Conservation (phyloP, 495 filamentous ascomycete species). For the Hypoxylon subgilvum region DNA sequence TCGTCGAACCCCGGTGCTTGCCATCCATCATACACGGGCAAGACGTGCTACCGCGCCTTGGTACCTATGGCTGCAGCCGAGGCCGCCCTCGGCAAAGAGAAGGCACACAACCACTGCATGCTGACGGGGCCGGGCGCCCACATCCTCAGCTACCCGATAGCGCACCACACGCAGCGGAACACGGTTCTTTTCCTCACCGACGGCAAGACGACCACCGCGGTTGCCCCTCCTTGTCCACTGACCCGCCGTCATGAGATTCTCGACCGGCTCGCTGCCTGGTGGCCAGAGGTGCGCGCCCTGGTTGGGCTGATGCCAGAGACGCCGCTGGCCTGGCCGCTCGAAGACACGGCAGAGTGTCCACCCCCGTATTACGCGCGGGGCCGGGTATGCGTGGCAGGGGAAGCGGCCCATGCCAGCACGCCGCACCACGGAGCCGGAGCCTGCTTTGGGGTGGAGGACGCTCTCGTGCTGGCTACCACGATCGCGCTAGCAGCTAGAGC, state of each 20-base stretch:
- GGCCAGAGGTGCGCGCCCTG: background rate
- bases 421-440: slow-evolving; percentile 31
- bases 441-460: slow-evolving; percentile 13
- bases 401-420: slow-evolving; percentile 50
- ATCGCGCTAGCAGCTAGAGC: background rate
- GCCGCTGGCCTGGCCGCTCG: slow-evolving; percentile 52
- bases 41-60: slow-evolving; percentile 55
- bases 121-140: slow-evolving; percentile 54
- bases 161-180: slow-evolving; percentile 47
- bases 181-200: slow-evolving; percentile 52
- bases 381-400: slow-evolving; percentile 32
- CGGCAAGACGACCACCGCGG: too few species aligned
- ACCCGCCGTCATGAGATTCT: slow-evolving; percentile 36
- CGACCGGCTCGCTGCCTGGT: slow-evolving; percentile 31
- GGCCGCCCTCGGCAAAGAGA: slow-evolving; percentile 47
- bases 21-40: slow-evolving; percentile 52
- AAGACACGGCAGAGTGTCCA: slow-evolving; percentile 50
- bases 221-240: too few species aligned
- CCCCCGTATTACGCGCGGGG: slow-evolving; percentile 41
- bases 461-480: background rate
- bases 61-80: slow-evolving; percentile 53
- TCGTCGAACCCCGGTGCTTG: slow-evolving; percentile 44
- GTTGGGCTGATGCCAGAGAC: background rate
- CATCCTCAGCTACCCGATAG: slow-evolving; percentile 51
- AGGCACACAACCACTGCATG: slow-evolving; percentile 49